Conservation (phyloP, 257 asterid species). For the Ajuga chamaepitys region DNA sequence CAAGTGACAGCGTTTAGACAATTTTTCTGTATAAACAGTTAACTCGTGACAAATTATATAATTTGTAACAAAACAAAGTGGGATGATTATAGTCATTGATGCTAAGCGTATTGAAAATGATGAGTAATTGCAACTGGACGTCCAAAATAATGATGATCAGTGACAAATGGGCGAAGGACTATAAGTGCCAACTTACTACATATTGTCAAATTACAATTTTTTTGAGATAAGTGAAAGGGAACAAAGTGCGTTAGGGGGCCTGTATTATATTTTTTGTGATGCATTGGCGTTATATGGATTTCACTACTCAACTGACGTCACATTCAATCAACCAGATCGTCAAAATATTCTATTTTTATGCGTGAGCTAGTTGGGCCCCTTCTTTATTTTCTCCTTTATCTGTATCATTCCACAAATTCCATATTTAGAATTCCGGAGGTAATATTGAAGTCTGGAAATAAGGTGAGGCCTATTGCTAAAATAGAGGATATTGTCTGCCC, state of each 20-base stretch:
- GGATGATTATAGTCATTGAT: not conserved
- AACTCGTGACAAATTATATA: not conserved
- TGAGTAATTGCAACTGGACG: not conserved
- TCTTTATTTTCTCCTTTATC: not conserved
- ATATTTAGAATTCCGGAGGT: no score
- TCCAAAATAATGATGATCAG: not conserved
- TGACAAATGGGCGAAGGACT: not conserved
- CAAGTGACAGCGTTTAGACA: not conserved
- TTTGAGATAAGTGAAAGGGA: not conserved
- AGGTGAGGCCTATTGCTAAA: no score
- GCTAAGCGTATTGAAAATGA: not conserved
- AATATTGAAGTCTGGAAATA: no score
- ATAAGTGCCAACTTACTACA: not conserved
- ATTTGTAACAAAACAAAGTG: not conserved
- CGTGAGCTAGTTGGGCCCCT: slow-evolving; percentile 14
- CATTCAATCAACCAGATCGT: not conserved
- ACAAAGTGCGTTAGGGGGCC: not conserved
- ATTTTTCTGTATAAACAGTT: not conserved
- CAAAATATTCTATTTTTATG: not conserved
- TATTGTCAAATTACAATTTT: no score
- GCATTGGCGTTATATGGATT: not conserved
- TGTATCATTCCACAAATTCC: slow-evolving; percentile 5
- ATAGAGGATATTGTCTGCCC: no score
- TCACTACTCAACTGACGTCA: not conserved
- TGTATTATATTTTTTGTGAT: not conserved